Evolutionary conservation across 192 early-diverging fungal species (phyloP), one percentile per base, ranked within the genome.

Genomic region (Spinellus fusiger): DNA sequence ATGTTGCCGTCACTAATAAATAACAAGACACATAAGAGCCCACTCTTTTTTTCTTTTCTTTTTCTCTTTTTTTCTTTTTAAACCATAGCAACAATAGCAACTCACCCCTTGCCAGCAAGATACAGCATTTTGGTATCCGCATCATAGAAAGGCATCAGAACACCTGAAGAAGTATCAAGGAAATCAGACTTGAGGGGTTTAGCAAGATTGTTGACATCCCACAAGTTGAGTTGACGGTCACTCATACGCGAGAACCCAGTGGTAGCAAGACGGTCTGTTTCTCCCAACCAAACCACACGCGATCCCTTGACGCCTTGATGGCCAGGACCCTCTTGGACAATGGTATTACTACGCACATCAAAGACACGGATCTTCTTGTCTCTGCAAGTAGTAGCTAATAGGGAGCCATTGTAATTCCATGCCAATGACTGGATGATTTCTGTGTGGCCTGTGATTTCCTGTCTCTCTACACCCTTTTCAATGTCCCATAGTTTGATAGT

Each of bases 231-330:
- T 68, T 99, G 94, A n/a, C 97, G 90, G 73, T 95, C 94, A 62
- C 86, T 89, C 77, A 86, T 87, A 27, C 91, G 83, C 59, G 90
- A 89, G 71, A 99, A 99, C 16, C 97, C 97, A 3, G 96, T 97
- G 46, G 94, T 96, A 27, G 77, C 88, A 57, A 99, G 69, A 7
- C 92, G 85, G 46, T 85, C 79, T 8, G 76, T 75, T 48, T 86
- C 79, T 47, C 95, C 95, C 64, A 99, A 76, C 90, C 93, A 94
- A 1, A 81, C 84, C 27, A 93, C 91, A 49, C 97, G 88, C 16
- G 93, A 91, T 5, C 96, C 97, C 81, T 99, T 99, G 78, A 98
- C 78, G 40, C 97, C 97, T 65, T 88, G 87, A 78, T 99, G 96
- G n/a, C 91, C 86, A 28, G 62, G 66, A 4, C 83, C 86, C 77